Evolutionary conservation across 192 early-diverging fungal genomes (phyloP), one percentile per base, ranked within the genome.

Genomic region (Dimargaris cristalligena): DNA sequence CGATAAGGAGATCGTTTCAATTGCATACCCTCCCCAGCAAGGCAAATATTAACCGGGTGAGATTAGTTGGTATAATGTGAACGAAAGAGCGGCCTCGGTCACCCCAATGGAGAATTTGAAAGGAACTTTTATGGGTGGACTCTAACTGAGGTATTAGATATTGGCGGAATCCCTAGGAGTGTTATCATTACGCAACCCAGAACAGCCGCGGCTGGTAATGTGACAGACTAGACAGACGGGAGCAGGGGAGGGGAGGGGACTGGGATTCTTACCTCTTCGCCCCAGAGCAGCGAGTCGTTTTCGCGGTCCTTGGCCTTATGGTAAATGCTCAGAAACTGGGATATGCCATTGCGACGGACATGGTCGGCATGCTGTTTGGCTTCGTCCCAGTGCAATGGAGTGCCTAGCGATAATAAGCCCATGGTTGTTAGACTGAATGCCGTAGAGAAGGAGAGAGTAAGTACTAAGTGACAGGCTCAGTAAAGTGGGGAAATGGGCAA

Each of bases 321-420:
- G 77, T 85, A 99, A 32, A 93, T 82, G 68, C 85, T 78, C 34
- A 93, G 71, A 61, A 99, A 93, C 78, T 99, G 93, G 44, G 78
- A 74, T 62, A 99, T 99, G 23, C 95, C 95, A 65, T 94, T 88
- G 31, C 69, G 61, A 47, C 91, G 84, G 35, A 99, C 92, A 64
- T 97, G 82, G 63, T 83, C 75, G 30, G 87, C 80, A 70, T 94
- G 75, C 50, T 81, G 61, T 66, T 85, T 84, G 30, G 92, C 92
- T 60, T 93, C 84, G 47, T 81, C 75, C 95, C 95, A 99, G n/a
- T 76, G 78, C 62, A 99, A 78, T 25, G 95, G 95, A n/a, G 95
- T 99, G 60, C 95, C 95, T 28, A 92, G 73, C 31, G 88, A 85
- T 45, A 99, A 65, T 2, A 99, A 80, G 48, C 95, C 95, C 95